A percentile compares a stretch with the other conserved stretches of the same genome.
phyloP scores from a whole-genome alignment of 177 flowering plant species.

The Tripterygium wilfordii region DNA sequence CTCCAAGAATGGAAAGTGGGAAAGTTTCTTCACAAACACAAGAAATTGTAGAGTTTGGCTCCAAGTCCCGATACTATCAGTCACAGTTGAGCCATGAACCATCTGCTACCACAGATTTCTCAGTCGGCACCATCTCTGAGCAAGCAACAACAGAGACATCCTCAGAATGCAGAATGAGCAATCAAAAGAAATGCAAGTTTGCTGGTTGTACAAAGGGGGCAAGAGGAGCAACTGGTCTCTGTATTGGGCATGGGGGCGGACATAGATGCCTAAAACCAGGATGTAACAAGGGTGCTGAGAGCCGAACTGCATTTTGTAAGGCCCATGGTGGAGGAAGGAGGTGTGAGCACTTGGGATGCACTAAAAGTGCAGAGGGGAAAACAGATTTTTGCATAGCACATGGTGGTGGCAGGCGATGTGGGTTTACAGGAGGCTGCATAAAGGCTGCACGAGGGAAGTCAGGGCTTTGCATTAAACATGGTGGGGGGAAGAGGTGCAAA shows the following conservation, averaged over 20 bases:
- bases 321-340: no score
- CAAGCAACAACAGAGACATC: slow-evolving; percentile 23
- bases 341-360: slow-evolving; percentile 80
- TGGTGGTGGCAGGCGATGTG: no score
- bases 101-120: slow-evolving; percentile 40
- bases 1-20: slow-evolving; percentile 41
- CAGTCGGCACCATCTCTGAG: slow-evolving; percentile 40
- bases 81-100: slow-evolving; percentile 40
- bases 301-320: slow-evolving; percentile 87
- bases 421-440: slow-evolving; percentile 57
- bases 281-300: slow-evolving; percentile 91
- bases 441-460: slow-evolving; percentile 94
- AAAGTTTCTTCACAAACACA: slow-evolving; percentile 14
- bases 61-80: slow-evolving; percentile 13
- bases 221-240: slow-evolving; percentile 84
- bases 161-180: slow-evolving; percentile 35
- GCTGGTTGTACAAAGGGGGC: slow-evolving; percentile 78
- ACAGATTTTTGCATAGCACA: slow-evolving; percentile 89
- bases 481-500: slow-evolving; percentile 91
- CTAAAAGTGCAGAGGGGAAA: slow-evolving; percentile 93
- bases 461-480: slow-evolving; percentile 87
- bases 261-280: slow-evolving; percentile 93
- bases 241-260: slow-evolving; percentile 97
- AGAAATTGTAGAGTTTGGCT: slow-evolving; percentile 23
- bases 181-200: slow-evolving; percentile 62